Evolutionary conservation across 2,329 filamentous ascomycete species (phyloP).

Genomic region (Botrytis pseudocinerea): DNA sequence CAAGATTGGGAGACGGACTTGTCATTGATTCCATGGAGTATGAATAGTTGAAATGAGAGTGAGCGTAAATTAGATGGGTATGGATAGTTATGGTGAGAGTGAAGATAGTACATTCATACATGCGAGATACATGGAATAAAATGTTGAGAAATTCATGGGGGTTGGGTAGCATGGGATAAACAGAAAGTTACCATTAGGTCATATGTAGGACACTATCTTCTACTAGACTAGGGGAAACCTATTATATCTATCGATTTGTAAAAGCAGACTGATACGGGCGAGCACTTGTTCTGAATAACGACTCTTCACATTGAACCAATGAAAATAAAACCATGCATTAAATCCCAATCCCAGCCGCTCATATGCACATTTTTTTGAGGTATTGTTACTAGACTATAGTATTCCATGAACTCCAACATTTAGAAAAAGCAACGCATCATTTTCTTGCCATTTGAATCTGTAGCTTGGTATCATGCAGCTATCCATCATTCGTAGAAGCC

Average conservation of each 20-base stretch:
- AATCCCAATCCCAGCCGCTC: background rate
- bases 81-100: background rate
- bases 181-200: background rate
- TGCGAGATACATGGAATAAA: background rate
- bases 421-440: background rate
- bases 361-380: background rate
- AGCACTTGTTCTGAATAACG: background rate
- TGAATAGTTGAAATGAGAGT: background rate
- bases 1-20: background rate
- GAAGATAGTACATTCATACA: background rate
- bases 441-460: background rate
- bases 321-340: background rate
- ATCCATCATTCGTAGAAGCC: background rate
- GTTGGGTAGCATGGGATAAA: background rate
- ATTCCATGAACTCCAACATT: background rate
- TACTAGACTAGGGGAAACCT: background rate
- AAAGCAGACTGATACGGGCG: background rate
- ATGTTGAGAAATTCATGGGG: background rate
- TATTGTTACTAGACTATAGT: background rate
- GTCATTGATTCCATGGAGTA: background rate
- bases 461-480: background rate
- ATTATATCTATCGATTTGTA: background rate
- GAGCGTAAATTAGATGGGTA: background rate
- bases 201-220: background rate
- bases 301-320: background rate